Evolutionary conservation across 495 filamentous ascomycete genomes (phyloP), one percentile per base, ranked within the genome.

Genomic region (Oleoguttula mirabilis): DNA sequence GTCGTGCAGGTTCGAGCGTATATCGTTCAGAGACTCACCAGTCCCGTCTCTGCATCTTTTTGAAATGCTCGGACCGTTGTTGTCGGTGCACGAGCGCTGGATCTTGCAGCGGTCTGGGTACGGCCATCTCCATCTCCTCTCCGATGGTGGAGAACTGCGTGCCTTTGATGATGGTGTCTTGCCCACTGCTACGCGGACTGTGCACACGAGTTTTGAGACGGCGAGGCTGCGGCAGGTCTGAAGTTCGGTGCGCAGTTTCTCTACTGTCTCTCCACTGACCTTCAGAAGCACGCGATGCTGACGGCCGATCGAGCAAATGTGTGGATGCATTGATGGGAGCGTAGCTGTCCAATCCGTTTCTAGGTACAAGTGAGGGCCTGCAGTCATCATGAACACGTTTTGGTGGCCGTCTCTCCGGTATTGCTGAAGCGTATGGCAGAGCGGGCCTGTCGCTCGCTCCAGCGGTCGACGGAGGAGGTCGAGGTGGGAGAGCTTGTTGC

Each of bases 51-150:
- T 36, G 48, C 4, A 39, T 21, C 10, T n/a, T 10, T 3, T 24
- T 21, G 15, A 41, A 32, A 36, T 41, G 34, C 20, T 51, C 34
- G 3, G 32, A 15, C 8, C 42, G 41, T 21, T 31, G 24, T 16
- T 45, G 21, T 5, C 48, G 36, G n/a, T 46, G 42, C 10, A 21
- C 27, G 5, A 22, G 1, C 4, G 23, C 35, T 16, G 47, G 47
- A 23, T 50, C 47, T 14, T 25, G 23, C 14, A 43, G 19, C 11
- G 41, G 12, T 24, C 47, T 21, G 4, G 47, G 47, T 8, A 50
- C 47, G 22, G 22, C 31, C 32, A 43, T 20, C 20, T 43, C 45
- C 30, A 48, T 48, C 4, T 44, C 47, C 2, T 50, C 47, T 11
- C 33, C 20, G 16, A 11, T 28, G 31, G 11, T 14, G 4, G 27